A percentile compares a stretch with the other conserved stretches of the same genome.
phyloP scores from a whole-genome alignment of 441 rosid species.

The Theobroma grandiflorum region DNA sequence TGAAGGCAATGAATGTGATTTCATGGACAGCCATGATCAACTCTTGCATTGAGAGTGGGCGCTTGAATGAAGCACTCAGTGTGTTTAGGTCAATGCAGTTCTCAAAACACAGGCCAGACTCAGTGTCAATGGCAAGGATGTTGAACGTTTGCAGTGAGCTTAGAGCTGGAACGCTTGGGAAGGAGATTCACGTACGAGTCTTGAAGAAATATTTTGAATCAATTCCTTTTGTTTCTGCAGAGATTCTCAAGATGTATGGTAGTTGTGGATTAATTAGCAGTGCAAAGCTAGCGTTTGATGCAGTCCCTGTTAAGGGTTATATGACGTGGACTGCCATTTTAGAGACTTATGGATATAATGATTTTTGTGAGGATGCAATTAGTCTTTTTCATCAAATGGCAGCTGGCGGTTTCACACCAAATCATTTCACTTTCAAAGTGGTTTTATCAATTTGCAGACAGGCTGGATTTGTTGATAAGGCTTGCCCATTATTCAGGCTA shows the following conservation, averaged over 20 bases:
- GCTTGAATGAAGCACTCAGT: slow-evolving; percentile 46
- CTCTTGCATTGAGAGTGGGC: slow-evolving; percentile 53
- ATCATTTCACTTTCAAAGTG: slow-evolving; percentile 65
- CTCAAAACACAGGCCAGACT: slow-evolving; percentile 77
- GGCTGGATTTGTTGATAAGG: slow-evolving; percentile 82
- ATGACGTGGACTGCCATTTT: slow-evolving; percentile 84
- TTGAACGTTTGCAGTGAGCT: slow-evolving; percentile 58
- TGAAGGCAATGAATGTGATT: slow-evolving; percentile 70
- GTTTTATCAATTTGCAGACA: slow-evolving; percentile 66
- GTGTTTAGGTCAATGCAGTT: slow-evolving; percentile 71
- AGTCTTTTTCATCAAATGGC: slow-evolving; percentile 65
- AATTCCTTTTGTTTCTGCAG: slow-evolving; percentile 72
- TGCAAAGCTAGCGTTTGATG: slow-evolving; percentile 61
- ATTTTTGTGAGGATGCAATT: slow-evolving; percentile 56
- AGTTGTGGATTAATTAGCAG: slow-evolving; percentile 51
- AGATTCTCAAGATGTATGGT: slow-evolving; percentile 75
- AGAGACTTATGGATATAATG: slow-evolving; percentile 62
- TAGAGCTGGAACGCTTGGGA: slow-evolving; percentile 66
- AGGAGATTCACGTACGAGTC: slow-evolving; percentile 77
- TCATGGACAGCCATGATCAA: slow-evolving; percentile 92
- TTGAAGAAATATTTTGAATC: slow-evolving; percentile 67
- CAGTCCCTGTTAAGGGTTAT: slow-evolving; percentile 69
- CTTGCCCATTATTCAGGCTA: slow-evolving; percentile 53
- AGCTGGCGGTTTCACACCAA: slow-evolving; percentile 62
- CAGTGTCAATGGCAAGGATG: slow-evolving; percentile 71